Percentiles rank a stretch among this genome's conserved stretches.
Evolutionary conservation across 345 rosid genomes (phyloP).

Genomic region (Camelina sativa): DNA sequence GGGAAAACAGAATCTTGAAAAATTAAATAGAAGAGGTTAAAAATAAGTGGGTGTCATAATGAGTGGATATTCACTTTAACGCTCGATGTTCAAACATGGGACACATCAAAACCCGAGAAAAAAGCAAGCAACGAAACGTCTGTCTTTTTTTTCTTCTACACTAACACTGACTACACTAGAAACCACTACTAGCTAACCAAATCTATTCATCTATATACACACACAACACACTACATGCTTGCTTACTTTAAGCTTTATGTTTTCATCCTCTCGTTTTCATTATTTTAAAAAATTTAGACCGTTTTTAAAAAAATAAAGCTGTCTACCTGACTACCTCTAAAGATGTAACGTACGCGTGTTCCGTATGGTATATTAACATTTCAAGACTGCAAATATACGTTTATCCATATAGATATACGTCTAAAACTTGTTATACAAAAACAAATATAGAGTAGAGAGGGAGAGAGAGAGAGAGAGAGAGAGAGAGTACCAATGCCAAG

Average conservation of each 20-base stretch:
- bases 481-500: constrained; percentile 66
- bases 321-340: background rate
- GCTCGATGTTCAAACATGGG: constrained; percentile 51
- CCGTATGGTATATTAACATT: constrained; percentile 13
- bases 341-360: constrained; percentile 20
- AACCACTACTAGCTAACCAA: constrained; percentile 22
- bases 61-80: constrained; percentile 51
- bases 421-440: background rate
- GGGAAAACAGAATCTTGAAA: constrained; percentile 38
- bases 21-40: constrained; percentile 37
- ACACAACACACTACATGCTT: constrained; percentile 14
- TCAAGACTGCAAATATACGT: constrained; percentile 2
- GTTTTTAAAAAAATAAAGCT: constrained; percentile 20
- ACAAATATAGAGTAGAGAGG: background rate
- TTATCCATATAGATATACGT: background rate
- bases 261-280: constrained; percentile 22
- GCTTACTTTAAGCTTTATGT: constrained; percentile 34
- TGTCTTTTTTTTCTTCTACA: constrained; percentile 19
- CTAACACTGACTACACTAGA: background rate
- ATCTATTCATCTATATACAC: background rate
- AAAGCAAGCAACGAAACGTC: constrained; percentile 31
- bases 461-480: constrained; percentile 27
- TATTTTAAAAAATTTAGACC: constrained; percentile 4
- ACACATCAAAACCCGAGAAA: constrained; percentile 44
- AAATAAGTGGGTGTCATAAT: constrained; percentile 45